Percentiles rank a stretch among this genome's conserved stretches.
Evolutionary conservation across 306 rosid species (phyloP).

Genomic region (Prinsepia uniflora): DNA sequence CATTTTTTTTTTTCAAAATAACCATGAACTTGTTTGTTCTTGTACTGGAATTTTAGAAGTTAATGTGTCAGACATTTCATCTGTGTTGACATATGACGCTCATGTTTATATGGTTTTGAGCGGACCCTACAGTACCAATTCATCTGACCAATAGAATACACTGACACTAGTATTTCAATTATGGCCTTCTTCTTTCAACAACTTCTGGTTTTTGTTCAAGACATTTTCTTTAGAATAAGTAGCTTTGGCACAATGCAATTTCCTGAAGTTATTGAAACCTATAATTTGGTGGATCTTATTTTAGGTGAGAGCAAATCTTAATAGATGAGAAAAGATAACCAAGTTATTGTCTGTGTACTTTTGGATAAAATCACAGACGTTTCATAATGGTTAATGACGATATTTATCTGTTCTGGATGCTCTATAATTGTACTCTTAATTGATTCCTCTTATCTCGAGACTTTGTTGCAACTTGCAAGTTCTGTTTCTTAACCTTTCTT

Average conservation of each 20-base stretch:
- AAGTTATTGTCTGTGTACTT: not conserved
- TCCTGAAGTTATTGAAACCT: not conserved
- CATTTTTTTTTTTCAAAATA: not conserved
- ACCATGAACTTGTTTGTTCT: not conserved
- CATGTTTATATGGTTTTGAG: not conserved
- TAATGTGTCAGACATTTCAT: not conserved
- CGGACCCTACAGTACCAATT: not conserved
- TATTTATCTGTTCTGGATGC: not conserved
- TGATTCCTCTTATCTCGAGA: not conserved
- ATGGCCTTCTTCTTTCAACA: constrained; percentile 6
- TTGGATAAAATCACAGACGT: too few relatives aligned
- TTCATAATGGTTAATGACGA: not conserved
- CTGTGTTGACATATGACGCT: not conserved
- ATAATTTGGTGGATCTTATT: not conserved
- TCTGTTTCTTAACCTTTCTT: not conserved
- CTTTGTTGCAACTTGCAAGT: not conserved
- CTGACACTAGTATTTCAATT: not conserved
- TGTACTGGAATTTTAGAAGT: not conserved
- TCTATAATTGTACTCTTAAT: not conserved
- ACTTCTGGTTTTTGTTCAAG: not conserved
- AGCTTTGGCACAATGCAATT: not conserved
- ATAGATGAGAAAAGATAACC: not conserved
- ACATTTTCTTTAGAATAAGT: not conserved
- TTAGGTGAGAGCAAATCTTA: not conserved
- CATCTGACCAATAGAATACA: not conserved